These are phyloP conservation scores for Cladosporium sp. DNA, from an alignment of 2,329 filamentous ascomycete species.

Conservation along the genomic window DNA sequence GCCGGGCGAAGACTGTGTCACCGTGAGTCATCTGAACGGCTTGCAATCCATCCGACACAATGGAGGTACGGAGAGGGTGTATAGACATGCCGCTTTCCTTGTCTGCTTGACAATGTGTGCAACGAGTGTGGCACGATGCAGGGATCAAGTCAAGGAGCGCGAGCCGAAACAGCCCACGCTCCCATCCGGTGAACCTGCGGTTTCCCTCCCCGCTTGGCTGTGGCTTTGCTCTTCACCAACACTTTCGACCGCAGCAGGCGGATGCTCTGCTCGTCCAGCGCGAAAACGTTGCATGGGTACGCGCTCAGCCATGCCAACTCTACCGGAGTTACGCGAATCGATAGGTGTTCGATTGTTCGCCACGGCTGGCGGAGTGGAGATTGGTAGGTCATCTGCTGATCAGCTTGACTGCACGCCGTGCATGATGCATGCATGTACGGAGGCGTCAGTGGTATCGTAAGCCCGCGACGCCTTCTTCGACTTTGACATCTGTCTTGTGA, in stretches of 20 bases:
- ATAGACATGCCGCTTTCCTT: neutral
- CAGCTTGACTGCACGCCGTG: neutral
- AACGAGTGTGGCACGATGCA: too few relatives aligned
- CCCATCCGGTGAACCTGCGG: neutral
- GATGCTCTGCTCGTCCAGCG: too few relatives aligned
- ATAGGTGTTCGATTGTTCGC: neutral
- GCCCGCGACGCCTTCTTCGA: neutral
- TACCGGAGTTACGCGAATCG: neutral
- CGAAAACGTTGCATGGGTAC: neutral
- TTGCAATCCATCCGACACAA: neutral
- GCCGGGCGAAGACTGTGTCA: neutral
- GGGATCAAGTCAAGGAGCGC: too few relatives aligned
- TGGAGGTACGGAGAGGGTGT: neutral
- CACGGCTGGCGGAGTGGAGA: neutral
- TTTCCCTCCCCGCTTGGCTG: neutral
- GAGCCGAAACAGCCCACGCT: too few relatives aligned
- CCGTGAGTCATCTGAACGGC: neutral
- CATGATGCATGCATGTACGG: neutral
- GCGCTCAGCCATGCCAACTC: constrained; percentile 3
- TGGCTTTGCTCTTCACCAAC: too few relatives aligned
- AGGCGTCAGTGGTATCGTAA: neutral
- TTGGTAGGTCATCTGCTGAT: neutral
- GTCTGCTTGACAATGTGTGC: neutral
- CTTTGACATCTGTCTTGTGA: neutral
- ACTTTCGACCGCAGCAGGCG: too few relatives aligned